phyloP scores from a whole-genome alignment of 192 early-diverging fungal species.

The Entomortierella lignicola region DNA sequence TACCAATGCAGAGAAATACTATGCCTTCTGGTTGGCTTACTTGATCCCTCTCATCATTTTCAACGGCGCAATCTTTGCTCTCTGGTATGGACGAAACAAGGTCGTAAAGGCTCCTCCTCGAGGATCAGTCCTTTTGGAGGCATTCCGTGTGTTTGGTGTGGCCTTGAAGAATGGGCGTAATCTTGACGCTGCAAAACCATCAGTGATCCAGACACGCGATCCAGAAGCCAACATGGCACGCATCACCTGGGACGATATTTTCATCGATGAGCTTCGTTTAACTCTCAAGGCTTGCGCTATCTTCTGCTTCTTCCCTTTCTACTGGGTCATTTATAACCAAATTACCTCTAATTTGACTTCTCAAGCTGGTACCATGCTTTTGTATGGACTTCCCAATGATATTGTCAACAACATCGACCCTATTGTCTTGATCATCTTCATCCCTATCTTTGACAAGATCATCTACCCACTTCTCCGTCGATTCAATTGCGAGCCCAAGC shows the following conservation, averaged over 20 bases:
- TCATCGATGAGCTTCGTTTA: conserved; percentile 74
- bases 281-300: conserved; percentile 73
- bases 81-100: conserved; percentile 62
- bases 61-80: conserved; percentile 59
- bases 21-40: conserved; percentile 69
- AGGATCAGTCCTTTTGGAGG: conserved; percentile 69
- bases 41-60: conserved; percentile 68
- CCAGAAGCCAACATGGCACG: conserved; percentile 21
- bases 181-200: conserved; percentile 74
- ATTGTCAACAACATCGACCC: conserved; percentile 77
- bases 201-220: conserved; percentile 49
- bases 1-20: conserved; percentile 69
- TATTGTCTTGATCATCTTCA: conserved; percentile 73
- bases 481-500: conserved; percentile 63
- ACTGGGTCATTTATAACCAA: conserved; percentile 78
- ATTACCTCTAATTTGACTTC: conserved; percentile 72
- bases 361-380: conserved; percentile 68
- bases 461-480: conserved; percentile 70
- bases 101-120: conserved; percentile 67
- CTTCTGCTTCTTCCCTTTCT: conserved; percentile 78
- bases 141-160: conserved; percentile 55
- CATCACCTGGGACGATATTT: conserved; percentile 76
- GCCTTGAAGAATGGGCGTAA: conserved; percentile 55
- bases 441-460: conserved; percentile 74
- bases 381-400: conserved; percentile 70